Evolutionary conservation across 1,139 yeast genomes (phyloP), one percentile per base, ranked within the genome.

Genomic region (Suhomyces ambrosiae): DNA sequence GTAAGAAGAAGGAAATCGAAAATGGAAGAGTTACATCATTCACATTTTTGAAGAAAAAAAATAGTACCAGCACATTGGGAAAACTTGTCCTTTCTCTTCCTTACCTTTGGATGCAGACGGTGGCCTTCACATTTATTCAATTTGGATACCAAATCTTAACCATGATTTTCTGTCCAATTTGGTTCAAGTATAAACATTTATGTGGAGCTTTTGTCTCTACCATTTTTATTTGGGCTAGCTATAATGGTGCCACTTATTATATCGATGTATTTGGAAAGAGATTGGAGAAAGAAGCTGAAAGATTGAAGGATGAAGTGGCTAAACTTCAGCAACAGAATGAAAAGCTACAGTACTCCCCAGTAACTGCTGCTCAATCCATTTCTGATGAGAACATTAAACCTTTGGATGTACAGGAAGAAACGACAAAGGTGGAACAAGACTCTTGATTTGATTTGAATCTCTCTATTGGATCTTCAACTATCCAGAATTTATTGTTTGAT

Each of bases 201-300:
- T 87, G 95, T 28, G 80, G 84, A 0, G 52, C 72, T 1, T 90
- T 89, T 57, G 75, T 92, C 44, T 61, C 80, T 3, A 71, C 76
- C 38, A 87, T 92, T 18, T 88, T 89, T 52, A 61, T 82, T 24
- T 76, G 81, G 64, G 95, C 97, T 2, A 74, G 89, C 33, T 87
- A 85, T 60, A 90, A 92, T 50, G 98, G 98, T 23, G 97, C 97
- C 2, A 87, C 96, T 1, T 92, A 87, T 57, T 92, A 92, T 57
- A 75, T 92, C 41, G 97, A 92, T 55, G 84, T 85, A 29, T 92
- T 90, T 63, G 97, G 95, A 41, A 86, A 83, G 56, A 74, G 88
- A 53, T 82, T 86, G 61, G 95, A 82, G 54, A 87, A 84, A 53
- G 96, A 92, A 58, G 87, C 90, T 27, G 65, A 70, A 22, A 76